A percentile compares a stretch with the other conserved stretches of the same genome.
Conservation (phyloP, 768 basidiomycete species). For the Termitomyces sp. region DNA sequence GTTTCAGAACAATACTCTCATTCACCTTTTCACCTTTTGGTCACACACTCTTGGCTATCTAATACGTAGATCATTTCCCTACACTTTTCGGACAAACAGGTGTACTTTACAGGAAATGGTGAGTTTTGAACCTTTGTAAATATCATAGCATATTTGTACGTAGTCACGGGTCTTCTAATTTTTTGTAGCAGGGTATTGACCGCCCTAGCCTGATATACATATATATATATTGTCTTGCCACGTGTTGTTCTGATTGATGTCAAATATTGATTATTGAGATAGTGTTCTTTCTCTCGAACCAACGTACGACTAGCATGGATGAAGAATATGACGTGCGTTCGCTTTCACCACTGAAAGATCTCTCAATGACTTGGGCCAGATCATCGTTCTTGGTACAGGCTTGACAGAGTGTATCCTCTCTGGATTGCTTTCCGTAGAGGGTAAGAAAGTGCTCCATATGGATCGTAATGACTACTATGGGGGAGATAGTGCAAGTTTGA, state of each 20-base stretch:
- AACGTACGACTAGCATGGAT: conserved; percentile 67
- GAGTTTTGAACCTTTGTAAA: conserved; percentile 11
- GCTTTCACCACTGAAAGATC: conserved; percentile 3
- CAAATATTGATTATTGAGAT: conserved; percentile 14
- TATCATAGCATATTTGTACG: conserved; percentile 12
- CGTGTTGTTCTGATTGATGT: conserved; percentile 20
- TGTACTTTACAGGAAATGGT: conserved; percentile 6
- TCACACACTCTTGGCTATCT: conserved; percentile 7
- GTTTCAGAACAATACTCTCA: not conserved
- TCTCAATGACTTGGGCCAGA: conserved; percentile 39
- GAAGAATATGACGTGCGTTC: conserved; percentile 91
- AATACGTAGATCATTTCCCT: conserved; percentile 3
- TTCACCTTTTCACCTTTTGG: conserved; percentile 1
- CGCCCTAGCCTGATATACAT: not conserved
- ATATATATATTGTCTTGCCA: conserved; percentile 5
- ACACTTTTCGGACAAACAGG: conserved; percentile 1
- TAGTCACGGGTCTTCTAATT: not conserved
- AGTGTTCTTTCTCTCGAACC: conserved; percentile 17
- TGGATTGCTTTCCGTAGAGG: conserved; percentile 96
- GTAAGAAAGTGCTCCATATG: conserved; percentile 99
- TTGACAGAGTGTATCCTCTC: conserved; percentile 98
- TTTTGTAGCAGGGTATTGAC: not conserved
- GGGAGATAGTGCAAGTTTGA: conserved; percentile 94
- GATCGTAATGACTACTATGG: conserved; percentile 99
- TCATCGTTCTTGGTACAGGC: conserved; percentile 93